A percentile compares a stretch with the other conserved stretches of the same genome.
Conservation (phyloP, 2,329 filamentous ascomycete species). For the Alternaria arborescens region DNA sequence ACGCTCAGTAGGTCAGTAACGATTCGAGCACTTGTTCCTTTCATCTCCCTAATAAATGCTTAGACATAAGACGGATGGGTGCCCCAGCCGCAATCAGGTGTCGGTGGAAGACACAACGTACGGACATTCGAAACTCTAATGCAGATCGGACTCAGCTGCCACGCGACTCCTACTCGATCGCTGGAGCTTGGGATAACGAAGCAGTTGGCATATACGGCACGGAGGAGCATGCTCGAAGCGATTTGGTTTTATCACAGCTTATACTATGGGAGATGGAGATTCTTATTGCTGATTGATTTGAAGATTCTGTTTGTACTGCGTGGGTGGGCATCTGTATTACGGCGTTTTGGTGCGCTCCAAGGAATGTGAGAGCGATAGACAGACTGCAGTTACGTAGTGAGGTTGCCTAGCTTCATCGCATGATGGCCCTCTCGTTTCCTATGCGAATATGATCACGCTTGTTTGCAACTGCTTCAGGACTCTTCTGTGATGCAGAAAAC, state of each 20-base stretch:
- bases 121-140: conserved; percentile 21
- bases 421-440: conserved; percentile 7
- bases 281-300: conserved; percentile 3
- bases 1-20: conserved; percentile 75
- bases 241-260: not conserved
- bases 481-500: not conserved
- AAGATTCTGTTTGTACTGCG: conserved; percentile 11
- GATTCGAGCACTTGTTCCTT: not conserved
- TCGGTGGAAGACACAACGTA: not conserved
- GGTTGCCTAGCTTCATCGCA: conserved; percentile 19
- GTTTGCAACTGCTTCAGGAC: not conserved
- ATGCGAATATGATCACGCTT: conserved; percentile 15
- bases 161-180: conserved; percentile 6
- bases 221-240: not conserved
- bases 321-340: conserved; percentile 23
- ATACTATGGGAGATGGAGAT: not conserved
- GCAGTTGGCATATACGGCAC: not conserved
- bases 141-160: conserved; percentile 12
- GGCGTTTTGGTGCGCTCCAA: conserved; percentile 24
- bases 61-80: conserved; percentile 81
- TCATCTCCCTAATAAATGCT: conserved; percentile 25
- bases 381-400: conserved; percentile 16
- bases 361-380: conserved; percentile 19
- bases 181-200: conserved; percentile 5
- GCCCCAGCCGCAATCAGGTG: conserved; percentile 64